phyloP scores from a whole-genome alignment of 305 asterid genomes.

The Solanum aculeatissimum region DNA sequence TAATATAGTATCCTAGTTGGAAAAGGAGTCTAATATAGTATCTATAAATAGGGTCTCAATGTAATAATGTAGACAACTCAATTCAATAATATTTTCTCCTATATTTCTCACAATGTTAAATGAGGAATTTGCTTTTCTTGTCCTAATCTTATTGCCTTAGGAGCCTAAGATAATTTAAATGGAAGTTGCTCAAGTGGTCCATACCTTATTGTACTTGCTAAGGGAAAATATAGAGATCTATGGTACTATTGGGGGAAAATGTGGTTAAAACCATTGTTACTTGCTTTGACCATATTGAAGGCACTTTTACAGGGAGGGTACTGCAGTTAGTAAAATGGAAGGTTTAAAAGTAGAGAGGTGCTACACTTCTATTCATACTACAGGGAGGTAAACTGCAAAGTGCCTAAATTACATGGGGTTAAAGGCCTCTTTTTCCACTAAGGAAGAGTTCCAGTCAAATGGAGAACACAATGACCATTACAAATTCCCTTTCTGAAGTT shows the following conservation, averaged over 20 bases:
- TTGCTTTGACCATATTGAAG: neutral
- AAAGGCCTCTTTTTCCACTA: neutral
- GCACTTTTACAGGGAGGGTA: neutral
- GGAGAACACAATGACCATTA: neutral
- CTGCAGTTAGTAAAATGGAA: neutral
- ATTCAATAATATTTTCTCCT: too few species aligned
- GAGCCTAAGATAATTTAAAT: neutral
- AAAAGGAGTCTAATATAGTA: too few species aligned
- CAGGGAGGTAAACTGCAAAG: neutral
- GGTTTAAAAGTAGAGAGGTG: neutral
- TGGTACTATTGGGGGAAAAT: neutral
- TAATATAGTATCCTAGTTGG: too few species aligned
- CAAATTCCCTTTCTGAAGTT: neutral
- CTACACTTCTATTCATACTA: neutral
- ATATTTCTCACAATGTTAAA: too few species aligned
- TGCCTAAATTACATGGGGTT: neutral
- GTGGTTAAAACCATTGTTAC: neutral
- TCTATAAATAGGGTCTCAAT: too few species aligned
- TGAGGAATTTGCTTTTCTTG: neutral
- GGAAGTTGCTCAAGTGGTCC: neutral
- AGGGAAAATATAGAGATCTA: neutral
- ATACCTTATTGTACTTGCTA: neutral
- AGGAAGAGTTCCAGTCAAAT: neutral
- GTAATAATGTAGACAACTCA: too few species aligned
- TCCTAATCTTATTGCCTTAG: neutral